Percentiles rank a stretch among this genome's conserved stretches.
These are phyloP conservation scores for Talaromyces ruber DNA, from an alignment of 495 filamentous ascomycete genomes.

Conservation along the genomic window DNA sequence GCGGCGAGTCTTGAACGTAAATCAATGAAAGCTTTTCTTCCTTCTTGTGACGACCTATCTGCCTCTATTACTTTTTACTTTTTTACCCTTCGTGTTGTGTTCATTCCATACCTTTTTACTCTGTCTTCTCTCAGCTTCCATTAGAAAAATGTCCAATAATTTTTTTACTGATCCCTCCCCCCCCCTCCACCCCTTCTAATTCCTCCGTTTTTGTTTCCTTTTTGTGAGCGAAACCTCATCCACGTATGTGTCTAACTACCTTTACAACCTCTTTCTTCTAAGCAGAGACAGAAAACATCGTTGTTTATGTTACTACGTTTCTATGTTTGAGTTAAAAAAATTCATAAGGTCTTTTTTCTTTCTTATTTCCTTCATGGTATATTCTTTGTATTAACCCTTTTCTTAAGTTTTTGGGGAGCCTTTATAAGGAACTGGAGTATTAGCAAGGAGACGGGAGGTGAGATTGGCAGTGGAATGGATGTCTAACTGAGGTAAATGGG, in stretches of 20 bases:
- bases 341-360: neutral
- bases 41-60: slow-evolving; percentile 7
- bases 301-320: neutral
- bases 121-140: slow-evolving; percentile 5
- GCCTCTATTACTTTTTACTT: slow-evolving; percentile 7
- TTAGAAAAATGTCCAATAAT: slow-evolving; percentile 2
- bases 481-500: neutral
- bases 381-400: neutral
- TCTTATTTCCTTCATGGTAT: neutral
- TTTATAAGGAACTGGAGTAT: neutral
- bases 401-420: too few species aligned
- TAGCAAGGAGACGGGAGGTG: neutral
- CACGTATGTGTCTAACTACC: neutral
- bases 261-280: neutral
- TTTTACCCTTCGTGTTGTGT: slow-evolving; percentile 2
- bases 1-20: slow-evolving; percentile 4
- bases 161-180: neutral
- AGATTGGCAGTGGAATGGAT: neutral
- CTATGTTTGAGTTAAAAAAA: neutral
- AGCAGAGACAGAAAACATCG: neutral
- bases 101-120: neutral
- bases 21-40: slow-evolving; percentile 5
- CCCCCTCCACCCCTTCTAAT: neutral
- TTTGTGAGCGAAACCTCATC: slow-evolving; percentile 1
- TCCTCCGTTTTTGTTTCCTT: slow-evolving; percentile 1